These are phyloP conservation scores for Tuber melanosporum DNA, from an alignment of 495 filamentous ascomycete genomes.

Conservation along the genomic window DNA sequence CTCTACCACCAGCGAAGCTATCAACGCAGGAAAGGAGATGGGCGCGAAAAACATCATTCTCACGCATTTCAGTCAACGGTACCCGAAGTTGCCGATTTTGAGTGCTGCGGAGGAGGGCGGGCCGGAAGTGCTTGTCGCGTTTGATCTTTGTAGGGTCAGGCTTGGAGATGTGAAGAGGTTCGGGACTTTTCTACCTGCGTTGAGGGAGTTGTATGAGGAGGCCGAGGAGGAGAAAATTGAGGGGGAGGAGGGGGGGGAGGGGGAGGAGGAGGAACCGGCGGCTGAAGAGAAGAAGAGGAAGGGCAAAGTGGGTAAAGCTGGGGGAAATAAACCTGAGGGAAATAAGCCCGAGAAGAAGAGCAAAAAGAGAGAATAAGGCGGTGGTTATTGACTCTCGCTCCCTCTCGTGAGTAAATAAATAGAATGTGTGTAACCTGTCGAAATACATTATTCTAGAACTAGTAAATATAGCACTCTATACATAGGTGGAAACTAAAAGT, in stretches of 20 bases:
- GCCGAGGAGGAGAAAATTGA: conserved; percentile 30
- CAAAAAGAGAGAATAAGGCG: conserved; percentile 23
- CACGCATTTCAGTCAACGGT: conserved; percentile 94
- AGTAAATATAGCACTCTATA: not conserved
- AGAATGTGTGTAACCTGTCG: not conserved
- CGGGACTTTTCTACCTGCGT: conserved; percentile 64
- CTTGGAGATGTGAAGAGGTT: conserved; percentile 72
- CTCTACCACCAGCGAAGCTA: conserved; percentile 74
- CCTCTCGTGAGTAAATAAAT: not conserved
- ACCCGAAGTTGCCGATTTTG: conserved; percentile 70
- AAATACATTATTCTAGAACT: not conserved
- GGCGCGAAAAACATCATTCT: conserved; percentile 65
- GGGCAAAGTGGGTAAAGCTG: conserved; percentile 29
- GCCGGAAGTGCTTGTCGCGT: conserved; percentile 67
- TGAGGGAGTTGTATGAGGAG: conserved; percentile 60
- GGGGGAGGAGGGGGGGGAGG: conserved; percentile 19
- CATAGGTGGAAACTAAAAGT: not conserved
- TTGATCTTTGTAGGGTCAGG: conserved; percentile 81
- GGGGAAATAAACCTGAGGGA: conserved; percentile 25
- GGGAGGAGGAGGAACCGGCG: conserved; percentile 11
- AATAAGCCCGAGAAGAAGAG: conserved; percentile 35
- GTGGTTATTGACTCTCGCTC: conserved; percentile 9
- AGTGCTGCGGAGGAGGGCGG: conserved; percentile 40
- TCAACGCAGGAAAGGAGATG: conserved; percentile 72
- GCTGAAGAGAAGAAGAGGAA: conserved; percentile 7